Evolutionary conservation across 768 basidiomycete species (phyloP), one percentile per base, ranked within the genome.

Genomic region (Lactarius deliciosus): DNA sequence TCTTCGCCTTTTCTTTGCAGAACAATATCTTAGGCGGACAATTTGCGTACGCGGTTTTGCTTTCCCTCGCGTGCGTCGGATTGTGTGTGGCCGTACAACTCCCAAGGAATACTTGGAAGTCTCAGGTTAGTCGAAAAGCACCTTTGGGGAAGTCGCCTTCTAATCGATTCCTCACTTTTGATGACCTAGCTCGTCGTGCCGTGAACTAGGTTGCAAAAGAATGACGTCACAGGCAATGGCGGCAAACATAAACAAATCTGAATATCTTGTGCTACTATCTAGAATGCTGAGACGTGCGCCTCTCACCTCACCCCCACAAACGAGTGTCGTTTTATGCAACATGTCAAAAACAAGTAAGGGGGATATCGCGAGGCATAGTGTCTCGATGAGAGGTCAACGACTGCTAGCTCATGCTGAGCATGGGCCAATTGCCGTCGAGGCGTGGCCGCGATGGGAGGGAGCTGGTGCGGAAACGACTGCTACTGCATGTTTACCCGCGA

Each of bases 1-100:
- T 88, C 16, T 88, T 85, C 69, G 82, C 87, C 0, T 69, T 84
- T 0, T 85, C 85, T 0, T 59, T 82, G 9, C 75, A 85, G 64
- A 72, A 72, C 43, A 76, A 80, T 41, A 74, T 84, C 43, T 71
- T 78, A 0, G 81, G 82, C 1, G 85, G 85, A 2, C 77, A 81
- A 59, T 72, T 82, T 43, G 79, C 81, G 3, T 82, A 75, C 57
- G 67, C 55, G 38, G 69, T 74, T 56, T 68, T 76, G 13, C 50
- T 53, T 53, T 11, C 25, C n/a, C 13, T 53, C 13, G 50, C 50
- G 13, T 13, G 50, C 13, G 50, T 25, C 13, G 50, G 50, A 13
- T 13, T 28, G 6, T 25, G 5, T 53, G 25, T 53, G 50, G 50
- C 50, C 13, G 5, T 53, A 13, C 50, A 53, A 53, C 50, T 53